phyloP scores from a whole-genome alignment of 805 yeast genomes.

The Kuraishia borneana region DNA sequence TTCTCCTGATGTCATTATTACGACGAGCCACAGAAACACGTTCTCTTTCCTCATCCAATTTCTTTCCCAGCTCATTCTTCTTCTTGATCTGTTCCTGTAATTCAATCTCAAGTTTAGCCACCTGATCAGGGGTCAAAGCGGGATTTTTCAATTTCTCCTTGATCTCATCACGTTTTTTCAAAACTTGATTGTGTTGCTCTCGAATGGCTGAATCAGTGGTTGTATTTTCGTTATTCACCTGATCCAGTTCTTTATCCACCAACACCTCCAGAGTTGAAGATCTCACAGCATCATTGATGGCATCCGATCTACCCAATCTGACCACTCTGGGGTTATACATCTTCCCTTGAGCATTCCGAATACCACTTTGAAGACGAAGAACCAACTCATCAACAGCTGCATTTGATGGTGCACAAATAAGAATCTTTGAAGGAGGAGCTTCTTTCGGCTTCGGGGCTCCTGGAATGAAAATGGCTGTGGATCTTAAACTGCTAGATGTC shows the following conservation, averaged over 20 bases:
- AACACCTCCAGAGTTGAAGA: slow-evolving; percentile 80
- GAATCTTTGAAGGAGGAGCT: slow-evolving; percentile 34
- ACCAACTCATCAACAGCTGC: slow-evolving; percentile 98
- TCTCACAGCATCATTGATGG: slow-evolving; percentile 69
- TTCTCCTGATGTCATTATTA: slow-evolving; percentile 65
- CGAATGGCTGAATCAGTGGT: slow-evolving; percentile 37
- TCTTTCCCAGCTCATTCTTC: slow-evolving; percentile 60
- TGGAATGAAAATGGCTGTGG: slow-evolving; percentile 4
- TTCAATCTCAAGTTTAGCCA: slow-evolving; percentile 33
- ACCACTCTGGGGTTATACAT: slow-evolving; percentile 56
- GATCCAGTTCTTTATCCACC: slow-evolving; percentile 51
- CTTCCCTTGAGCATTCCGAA: slow-evolving; percentile 42
- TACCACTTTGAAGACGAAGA: slow-evolving; percentile 67
- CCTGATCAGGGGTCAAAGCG: slow-evolving; percentile 26
- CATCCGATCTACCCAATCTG: slow-evolving; percentile 84
- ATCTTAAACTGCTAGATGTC: slow-evolving; percentile 16
- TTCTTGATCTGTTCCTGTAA: slow-evolving; percentile 46
- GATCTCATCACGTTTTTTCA: slow-evolving; percentile 46
- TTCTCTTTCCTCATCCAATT: slow-evolving; percentile 74
- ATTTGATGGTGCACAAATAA: slow-evolving; percentile 96
- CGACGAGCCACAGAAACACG: slow-evolving; percentile 55
- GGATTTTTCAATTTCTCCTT: slow-evolving; percentile 23
- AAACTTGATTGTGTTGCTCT: slow-evolving; percentile 37
- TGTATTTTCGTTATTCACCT: slow-evolving; percentile 22
- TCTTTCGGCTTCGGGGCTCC: not conserved